Conservation (phyloP, 2,329 filamentous ascomycete species). For the Cladosporium sp. region DNA sequence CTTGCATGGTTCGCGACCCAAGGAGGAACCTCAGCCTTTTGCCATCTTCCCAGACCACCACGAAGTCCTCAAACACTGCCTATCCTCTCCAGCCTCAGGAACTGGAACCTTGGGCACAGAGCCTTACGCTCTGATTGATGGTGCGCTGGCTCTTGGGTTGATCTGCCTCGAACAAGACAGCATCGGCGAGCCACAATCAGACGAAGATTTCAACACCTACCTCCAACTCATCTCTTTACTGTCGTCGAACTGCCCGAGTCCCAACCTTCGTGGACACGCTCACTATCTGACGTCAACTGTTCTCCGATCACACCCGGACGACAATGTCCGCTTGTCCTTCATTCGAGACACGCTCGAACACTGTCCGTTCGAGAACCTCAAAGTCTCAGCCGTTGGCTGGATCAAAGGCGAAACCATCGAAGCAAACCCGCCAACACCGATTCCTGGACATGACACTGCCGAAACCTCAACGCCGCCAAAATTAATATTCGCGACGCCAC, state of each 20-base stretch:
- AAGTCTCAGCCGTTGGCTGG: constrained; percentile 57
- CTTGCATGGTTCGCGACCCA: constrained; percentile 42
- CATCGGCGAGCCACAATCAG: constrained; percentile 43
- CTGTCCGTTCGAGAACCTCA: constrained; percentile 51
- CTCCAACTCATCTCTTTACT: constrained; percentile 47
- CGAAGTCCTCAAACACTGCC: constrained; percentile 48
- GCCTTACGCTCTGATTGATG: constrained; percentile 52
- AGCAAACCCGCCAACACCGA: constrained; percentile 33
- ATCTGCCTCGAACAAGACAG: constrained; percentile 44
- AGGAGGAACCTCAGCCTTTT: constrained; percentile 33
- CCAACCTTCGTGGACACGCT: constrained; percentile 45
- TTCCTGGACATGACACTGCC: constrained; percentile 17
- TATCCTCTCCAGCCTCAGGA: constrained; percentile 35
- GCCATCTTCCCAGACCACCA: constrained; percentile 53
- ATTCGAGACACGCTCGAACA: constrained; percentile 54
- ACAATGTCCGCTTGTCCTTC: constrained; percentile 49
- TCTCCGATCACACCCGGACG: constrained; percentile 51
- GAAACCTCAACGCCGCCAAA: neutral
- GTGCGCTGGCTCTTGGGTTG: constrained; percentile 50
- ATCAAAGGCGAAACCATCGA: constrained; percentile 57
- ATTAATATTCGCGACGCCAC: constrained; percentile 46
- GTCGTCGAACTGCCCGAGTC: constrained; percentile 46
- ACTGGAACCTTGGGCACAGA: constrained; percentile 40
- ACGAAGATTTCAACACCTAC: constrained; percentile 51
- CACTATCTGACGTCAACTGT: constrained; percentile 47